Percentiles rank a stretch among this genome's conserved stretches.
Evolutionary conservation across 2,329 filamentous ascomycete species (phyloP).

Genomic region (Teratosphaeria pseudoeucalypti): DNA sequence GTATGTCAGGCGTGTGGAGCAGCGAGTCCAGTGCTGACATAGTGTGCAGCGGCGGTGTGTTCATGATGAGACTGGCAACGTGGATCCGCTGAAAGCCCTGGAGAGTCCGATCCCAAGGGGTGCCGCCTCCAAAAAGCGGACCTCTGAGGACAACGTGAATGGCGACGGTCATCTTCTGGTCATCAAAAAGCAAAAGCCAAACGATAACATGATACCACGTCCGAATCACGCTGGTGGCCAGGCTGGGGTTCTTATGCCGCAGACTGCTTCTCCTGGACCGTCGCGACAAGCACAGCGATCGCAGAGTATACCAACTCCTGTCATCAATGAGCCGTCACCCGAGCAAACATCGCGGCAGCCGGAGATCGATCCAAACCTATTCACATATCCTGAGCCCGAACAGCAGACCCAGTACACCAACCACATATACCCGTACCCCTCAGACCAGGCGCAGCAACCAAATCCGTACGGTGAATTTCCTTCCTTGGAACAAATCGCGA

Average conservation of each 20-base stretch:
- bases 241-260: conserved; percentile 8
- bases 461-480: conserved; percentile 17
- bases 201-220: not conserved
- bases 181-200: conserved; percentile 12
- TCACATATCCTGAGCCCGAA: conserved; percentile 13
- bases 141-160: conserved; percentile 27
- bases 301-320: conserved; percentile 3
- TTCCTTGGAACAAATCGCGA: conserved; percentile 27
- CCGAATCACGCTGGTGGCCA: conserved; percentile 1
- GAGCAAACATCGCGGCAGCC: conserved; percentile 8
- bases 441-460: conserved; percentile 10
- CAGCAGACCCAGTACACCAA: conserved; percentile 6
- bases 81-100: conserved; percentile 54
- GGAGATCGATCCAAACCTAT: conserved; percentile 15
- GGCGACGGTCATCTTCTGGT: conserved; percentile 16
- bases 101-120: conserved; percentile 51
- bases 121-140: conserved; percentile 45
- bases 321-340: conserved; percentile 5
- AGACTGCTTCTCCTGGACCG: not conserved
- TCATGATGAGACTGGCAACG: conserved; percentile 53
- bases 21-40: conserved; percentile 8
- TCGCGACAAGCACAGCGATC: not conserved
- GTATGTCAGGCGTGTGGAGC: conserved; percentile 32
- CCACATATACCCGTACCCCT: conserved; percentile 14
- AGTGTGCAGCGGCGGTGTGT: conserved; percentile 50